These are phyloP conservation scores for Diospyros kaki DNA, from an alignment of 148 eudicot genomes.

Conservation along the genomic window DNA sequence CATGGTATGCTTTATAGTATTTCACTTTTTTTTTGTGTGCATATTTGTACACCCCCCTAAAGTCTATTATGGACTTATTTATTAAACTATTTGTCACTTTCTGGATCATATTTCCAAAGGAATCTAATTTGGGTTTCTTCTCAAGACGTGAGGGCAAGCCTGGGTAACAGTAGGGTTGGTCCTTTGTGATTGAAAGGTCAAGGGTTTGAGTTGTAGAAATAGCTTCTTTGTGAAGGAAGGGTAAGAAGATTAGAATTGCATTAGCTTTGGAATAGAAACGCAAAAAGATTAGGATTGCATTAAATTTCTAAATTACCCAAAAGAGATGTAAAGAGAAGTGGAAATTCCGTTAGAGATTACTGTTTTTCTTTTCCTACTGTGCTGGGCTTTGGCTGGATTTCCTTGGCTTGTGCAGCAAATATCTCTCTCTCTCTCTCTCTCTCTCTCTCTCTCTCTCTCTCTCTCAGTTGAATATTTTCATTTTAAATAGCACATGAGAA, in stretches of 20 bases:
- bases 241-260: background rate
- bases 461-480: background rate
- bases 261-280: background rate
- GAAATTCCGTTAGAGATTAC: background rate
- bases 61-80: too few relatives aligned
- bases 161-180: too few relatives aligned
- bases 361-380: background rate
- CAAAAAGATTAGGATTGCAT: background rate
- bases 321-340: background rate
- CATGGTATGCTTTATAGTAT: constrained; percentile 36
- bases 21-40: background rate
- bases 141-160: too few relatives aligned
- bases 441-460: background rate
- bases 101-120: too few relatives aligned
- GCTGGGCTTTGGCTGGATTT: background rate
- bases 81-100: too few relatives aligned
- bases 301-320: background rate
- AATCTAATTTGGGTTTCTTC: too few relatives aligned
- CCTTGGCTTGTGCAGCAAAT: background rate
- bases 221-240: too few relatives aligned
- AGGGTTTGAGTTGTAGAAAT: too few relatives aligned
- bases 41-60: too few relatives aligned
- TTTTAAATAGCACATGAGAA: too few relatives aligned
- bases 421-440: background rate
- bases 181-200: too few relatives aligned